Evolutionary conservation across 2,329 filamentous ascomycete genomes (phyloP).

Genomic region (Phaeomoniella chlamydospora): DNA sequence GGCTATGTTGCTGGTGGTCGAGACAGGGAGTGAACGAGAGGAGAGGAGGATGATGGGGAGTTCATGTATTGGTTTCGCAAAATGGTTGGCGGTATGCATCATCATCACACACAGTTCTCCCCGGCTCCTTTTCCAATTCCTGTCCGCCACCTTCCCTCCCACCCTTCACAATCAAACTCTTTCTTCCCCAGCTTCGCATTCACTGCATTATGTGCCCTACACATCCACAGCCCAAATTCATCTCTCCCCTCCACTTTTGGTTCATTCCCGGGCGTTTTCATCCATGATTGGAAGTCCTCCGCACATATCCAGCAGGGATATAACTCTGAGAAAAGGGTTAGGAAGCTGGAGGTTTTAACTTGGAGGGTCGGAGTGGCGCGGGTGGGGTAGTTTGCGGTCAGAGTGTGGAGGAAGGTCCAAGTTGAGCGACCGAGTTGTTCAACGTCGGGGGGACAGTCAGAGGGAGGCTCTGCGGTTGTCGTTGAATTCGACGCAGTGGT

Average conservation of each 20-base stretch:
- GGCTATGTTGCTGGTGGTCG: too few relatives aligned
- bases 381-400: slow-evolving; percentile 74
- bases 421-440: slow-evolving; percentile 72
- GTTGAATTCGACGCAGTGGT: slow-evolving; percentile 13
- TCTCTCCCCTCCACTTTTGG: slow-evolving; percentile 40
- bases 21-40: too few relatives aligned
- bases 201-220: slow-evolving; percentile 35
- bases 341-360: slow-evolving; percentile 60
- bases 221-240: slow-evolving; percentile 35
- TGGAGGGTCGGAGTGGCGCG: slow-evolving; percentile 55
- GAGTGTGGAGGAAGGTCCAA: slow-evolving; percentile 87
- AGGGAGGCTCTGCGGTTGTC: slow-evolving; percentile 11
- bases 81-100: too few relatives aligned
- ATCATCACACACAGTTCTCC: neutral
- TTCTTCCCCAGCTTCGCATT: slow-evolving; percentile 72
- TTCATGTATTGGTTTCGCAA: too few relatives aligned
- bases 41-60: too few relatives aligned
- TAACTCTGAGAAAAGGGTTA: slow-evolving; percentile 65
- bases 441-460: slow-evolving; percentile 81
- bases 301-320: slow-evolving; percentile 97
- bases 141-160: slow-evolving; percentile 84
- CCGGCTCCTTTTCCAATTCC: neutral
- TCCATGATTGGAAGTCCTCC: slow-evolving; percentile 75
- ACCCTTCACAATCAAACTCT: slow-evolving; percentile 74
- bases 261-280: slow-evolving; percentile 50